A percentile compares a stretch with the other conserved stretches of the same genome.
These are phyloP conservation scores for Suaeda aralocaspica DNA, from an alignment of 148 eudicot species.

Conservation along the genomic window DNA sequence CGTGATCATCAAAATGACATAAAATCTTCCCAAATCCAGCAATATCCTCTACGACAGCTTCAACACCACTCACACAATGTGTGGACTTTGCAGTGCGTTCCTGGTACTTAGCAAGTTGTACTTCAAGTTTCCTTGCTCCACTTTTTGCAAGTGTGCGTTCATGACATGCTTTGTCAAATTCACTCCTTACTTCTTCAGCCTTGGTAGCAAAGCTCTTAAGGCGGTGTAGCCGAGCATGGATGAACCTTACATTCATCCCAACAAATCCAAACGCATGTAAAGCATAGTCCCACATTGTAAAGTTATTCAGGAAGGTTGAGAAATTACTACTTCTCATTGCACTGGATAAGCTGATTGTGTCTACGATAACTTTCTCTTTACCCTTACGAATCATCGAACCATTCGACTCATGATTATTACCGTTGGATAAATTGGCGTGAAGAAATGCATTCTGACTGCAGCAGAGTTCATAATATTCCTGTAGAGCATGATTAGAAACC, in stretches of 20 bases:
- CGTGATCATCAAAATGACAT: not conserved
- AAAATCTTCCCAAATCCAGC: not conserved
- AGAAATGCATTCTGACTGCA: constrained; percentile 37
- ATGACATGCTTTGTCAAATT: constrained; percentile 35
- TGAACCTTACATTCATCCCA: constrained; percentile 55
- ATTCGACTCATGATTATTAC: constrained; percentile 33
- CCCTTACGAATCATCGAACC: constrained; percentile 32
- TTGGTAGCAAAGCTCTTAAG: constrained; percentile 37
- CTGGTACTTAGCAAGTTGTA: constrained; percentile 32
- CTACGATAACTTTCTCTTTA: constrained; percentile 17
- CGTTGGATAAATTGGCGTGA: constrained; percentile 39
- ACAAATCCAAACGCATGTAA: constrained; percentile 41
- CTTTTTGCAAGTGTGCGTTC: constrained; percentile 25
- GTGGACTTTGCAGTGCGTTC: not conserved
- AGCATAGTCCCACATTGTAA: constrained; percentile 41
- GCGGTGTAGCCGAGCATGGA: constrained; percentile 31
- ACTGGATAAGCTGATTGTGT: constrained; percentile 37
- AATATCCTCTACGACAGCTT: not conserved
- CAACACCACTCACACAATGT: not conserved
- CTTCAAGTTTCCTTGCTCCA: constrained; percentile 36
- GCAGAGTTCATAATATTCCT: constrained; percentile 50
- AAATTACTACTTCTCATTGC: constrained; percentile 40
- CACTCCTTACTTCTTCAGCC: constrained; percentile 27
- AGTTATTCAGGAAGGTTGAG: constrained; percentile 37
- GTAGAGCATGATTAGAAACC: constrained; percentile 29